These are phyloP conservation scores for Saturnispora mendoncae DNA, from an alignment of 805 yeast species.

Conservation along the genomic window DNA sequence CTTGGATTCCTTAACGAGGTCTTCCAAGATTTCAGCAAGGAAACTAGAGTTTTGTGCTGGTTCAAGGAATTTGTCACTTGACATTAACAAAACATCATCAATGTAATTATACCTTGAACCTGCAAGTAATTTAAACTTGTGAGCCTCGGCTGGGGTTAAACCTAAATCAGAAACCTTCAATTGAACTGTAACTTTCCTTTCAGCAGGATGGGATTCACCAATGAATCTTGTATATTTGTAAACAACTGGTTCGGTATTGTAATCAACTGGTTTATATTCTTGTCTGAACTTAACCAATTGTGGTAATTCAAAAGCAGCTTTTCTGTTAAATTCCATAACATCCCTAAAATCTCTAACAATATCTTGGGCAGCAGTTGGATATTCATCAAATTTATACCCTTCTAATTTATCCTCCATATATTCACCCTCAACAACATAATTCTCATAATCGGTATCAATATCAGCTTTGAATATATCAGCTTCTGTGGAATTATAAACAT, in stretches of 20 bases:
- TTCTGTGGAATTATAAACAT: slow-evolving; percentile 35
- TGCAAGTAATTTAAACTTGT: slow-evolving; percentile 70
- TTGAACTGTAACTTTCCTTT: slow-evolving; percentile 56
- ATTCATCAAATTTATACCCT: slow-evolving; percentile 53
- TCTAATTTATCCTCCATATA: slow-evolving; percentile 24
- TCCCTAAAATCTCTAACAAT: slow-evolving; percentile 63
- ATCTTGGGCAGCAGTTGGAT: slow-evolving; percentile 64
- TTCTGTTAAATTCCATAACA: slow-evolving; percentile 65
- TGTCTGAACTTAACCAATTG: slow-evolving; percentile 67
- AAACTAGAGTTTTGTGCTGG: slow-evolving; percentile 81
- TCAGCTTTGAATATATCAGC: slow-evolving; percentile 35
- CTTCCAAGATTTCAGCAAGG: slow-evolving; percentile 54
- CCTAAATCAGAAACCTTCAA: slow-evolving; percentile 47
- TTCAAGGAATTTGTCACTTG: slow-evolving; percentile 57
- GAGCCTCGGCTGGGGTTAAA: slow-evolving; percentile 44
- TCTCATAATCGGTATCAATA: slow-evolving; percentile 34
- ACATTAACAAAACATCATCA: slow-evolving; percentile 52
- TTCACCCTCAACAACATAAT: slow-evolving; percentile 30
- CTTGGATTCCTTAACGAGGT: slow-evolving; percentile 56
- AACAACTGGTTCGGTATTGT: slow-evolving; percentile 42
- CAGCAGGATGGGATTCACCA: slow-evolving; percentile 65
- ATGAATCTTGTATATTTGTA: slow-evolving; percentile 66
- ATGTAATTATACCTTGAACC: slow-evolving; percentile 66
- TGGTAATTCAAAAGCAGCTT: slow-evolving; percentile 91
- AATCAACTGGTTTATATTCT: slow-evolving; percentile 45